A percentile compares a stretch with the other conserved stretches of the same genome.
These are phyloP conservation scores for Angomonas deanei DNA, from an alignment of 208 protist genomes.

Conservation along the genomic window DNA sequence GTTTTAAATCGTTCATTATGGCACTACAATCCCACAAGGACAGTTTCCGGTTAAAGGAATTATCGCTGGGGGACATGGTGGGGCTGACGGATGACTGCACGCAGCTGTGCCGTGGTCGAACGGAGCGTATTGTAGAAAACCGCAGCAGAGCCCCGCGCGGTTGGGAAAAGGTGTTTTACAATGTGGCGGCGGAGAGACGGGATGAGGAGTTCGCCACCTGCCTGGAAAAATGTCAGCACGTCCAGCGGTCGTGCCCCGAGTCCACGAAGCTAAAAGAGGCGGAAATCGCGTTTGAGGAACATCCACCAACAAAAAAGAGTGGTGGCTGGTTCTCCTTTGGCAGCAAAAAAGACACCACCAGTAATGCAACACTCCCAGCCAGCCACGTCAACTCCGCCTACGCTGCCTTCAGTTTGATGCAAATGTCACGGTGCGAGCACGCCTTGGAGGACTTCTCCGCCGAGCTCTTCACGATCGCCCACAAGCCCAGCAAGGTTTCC, in stretches of 20 bases:
- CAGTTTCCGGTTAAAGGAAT: constrained; percentile 18
- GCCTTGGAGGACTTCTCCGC: constrained; percentile 28
- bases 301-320: background rate
- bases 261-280: constrained; percentile 8
- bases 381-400: background rate
- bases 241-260: constrained; percentile 25
- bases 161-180: constrained; percentile 33
- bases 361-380: constrained; percentile 12
- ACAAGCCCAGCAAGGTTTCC: constrained; percentile 51
- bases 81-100: constrained; percentile 28
- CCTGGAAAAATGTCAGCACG: constrained; percentile 20
- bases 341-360: constrained; percentile 1
- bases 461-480: constrained; percentile 36
- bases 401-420: constrained; percentile 26
- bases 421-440: constrained; percentile 43
- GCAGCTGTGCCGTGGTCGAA: constrained; percentile 25
- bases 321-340: background rate
- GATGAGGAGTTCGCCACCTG: constrained; percentile 31
- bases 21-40: constrained; percentile 13
- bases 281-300: background rate
- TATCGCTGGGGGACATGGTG: constrained; percentile 28
- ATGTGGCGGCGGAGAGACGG: constrained; percentile 30
- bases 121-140: constrained; percentile 38
- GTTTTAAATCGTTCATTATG: background rate
- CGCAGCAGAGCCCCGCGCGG: constrained; percentile 38